A percentile compares a stretch with the other conserved stretches of the same genome.
Conservation (phyloP, 2,329 filamentous ascomycete genomes). For the Cercospora zeina region DNA sequence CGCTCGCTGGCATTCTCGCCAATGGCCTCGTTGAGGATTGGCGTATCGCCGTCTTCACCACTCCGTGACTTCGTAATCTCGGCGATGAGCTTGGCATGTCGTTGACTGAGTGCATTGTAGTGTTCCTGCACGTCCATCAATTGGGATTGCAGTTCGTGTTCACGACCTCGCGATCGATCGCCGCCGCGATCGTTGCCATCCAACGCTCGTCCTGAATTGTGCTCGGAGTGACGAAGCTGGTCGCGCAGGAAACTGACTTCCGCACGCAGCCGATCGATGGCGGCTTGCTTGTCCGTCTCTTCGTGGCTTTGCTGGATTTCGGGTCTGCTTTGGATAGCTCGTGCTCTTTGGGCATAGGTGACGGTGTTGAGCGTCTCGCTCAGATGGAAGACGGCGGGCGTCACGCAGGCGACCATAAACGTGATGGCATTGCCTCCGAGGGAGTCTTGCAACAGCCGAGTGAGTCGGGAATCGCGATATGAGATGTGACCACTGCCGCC, state of each 20-base stretch:
- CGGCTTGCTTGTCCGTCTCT: slow-evolving; percentile 87
- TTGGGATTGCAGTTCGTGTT: slow-evolving; percentile 88
- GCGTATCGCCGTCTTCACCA: slow-evolving; percentile 57
- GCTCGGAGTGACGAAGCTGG: slow-evolving; percentile 83
- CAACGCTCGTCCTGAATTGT: slow-evolving; percentile 59
- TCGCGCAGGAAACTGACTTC: slow-evolving; percentile 92
- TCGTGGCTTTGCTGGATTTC: slow-evolving; percentile 88
- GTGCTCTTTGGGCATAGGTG: slow-evolving; percentile 89
- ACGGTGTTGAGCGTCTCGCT: slow-evolving; percentile 98
- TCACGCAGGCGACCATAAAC: slow-evolving; percentile 99
- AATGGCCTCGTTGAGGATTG: slow-evolving; percentile 61
- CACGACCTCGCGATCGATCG: slow-evolving; percentile 60
- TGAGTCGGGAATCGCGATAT: slow-evolving; percentile 96
- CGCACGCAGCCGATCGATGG: slow-evolving; percentile 89
- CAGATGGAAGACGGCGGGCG: slow-evolving; percentile 91
- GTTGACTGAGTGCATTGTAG: slow-evolving; percentile 84
- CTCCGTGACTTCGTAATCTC: slow-evolving; percentile 87
- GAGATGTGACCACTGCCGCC: slow-evolving; percentile 87
- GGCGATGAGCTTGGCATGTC: slow-evolving; percentile 92
- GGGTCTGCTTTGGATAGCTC: slow-evolving; percentile 96
- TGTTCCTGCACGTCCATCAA: slow-evolving; percentile 91
- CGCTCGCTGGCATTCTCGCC: slow-evolving; percentile 82
- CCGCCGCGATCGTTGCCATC: slow-evolving; percentile 68
- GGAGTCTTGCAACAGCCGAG: slow-evolving; percentile 91
- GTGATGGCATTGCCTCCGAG: slow-evolving; percentile 96